Base-by-base conservation (phyloP, 768 basidiomycete species). In the Coprinellus aureogranulatus region DNA sequence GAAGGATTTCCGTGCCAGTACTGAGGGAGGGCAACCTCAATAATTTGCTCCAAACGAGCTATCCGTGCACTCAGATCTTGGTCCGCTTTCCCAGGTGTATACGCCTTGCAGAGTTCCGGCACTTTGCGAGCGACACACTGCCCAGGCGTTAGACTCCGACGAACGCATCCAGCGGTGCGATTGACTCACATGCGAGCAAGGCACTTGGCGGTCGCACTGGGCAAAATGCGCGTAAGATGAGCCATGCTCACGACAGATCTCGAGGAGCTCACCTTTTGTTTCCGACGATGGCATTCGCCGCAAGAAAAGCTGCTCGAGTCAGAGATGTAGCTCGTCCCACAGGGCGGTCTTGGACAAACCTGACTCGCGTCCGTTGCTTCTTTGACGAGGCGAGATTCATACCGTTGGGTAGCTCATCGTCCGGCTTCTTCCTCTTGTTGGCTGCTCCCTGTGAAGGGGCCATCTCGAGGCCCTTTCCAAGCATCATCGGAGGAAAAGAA, bases 101-200 rank as follows among this genome's bases (percentile, higher is more conserved):
- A 94, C 0, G 91, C 87, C 68, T 90, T 90, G 76, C 91, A 94
- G 42, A 93, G 75, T 58, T 92, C 90, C 28, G 91, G 91, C 0
- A 94, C 90, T 70, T 92, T 93, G 66, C 91, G 86, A 51, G 91
- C 85, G 61, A 92, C 71, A 62, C 91, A 94, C 87, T 93, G 53
- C 31, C 42, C 51, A 57, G 63, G 22, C 56, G 64, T 62, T 47
- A 61, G 53, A 65, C 47, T 64, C 44, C 48, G 50, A 62, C 22
- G n/a, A n/a, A n/a, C 46, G 23, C 37, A 61, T 25, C 53, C 41
- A 22, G 56, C 55, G 60, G 31, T 63, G 28, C 28, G 57, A 37
- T 53, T 56, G 27, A 72, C 81, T 60, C 61, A 92, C 90, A 82
- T 92, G 90, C 56, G 88, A 88, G 68, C 90, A 92, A 23, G 90